Evolutionary conservation across 257 asterid genomes (phyloP).

Genomic region (Penstemon newberryi): DNA sequence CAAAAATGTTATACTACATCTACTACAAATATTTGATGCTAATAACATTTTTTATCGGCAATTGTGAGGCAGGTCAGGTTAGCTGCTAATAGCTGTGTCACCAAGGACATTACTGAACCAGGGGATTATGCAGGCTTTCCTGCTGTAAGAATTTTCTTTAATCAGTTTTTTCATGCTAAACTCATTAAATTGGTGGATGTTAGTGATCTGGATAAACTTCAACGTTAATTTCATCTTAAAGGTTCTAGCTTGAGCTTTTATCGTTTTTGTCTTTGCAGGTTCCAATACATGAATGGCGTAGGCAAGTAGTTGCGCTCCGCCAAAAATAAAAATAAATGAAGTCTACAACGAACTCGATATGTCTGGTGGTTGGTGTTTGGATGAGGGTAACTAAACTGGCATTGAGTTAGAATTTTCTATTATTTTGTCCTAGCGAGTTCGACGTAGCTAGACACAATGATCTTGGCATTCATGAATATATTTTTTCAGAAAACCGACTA

Average conservation of each 20-base stretch:
- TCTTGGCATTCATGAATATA: not conserved
- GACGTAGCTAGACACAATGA: not conserved
- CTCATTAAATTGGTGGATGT: not conserved
- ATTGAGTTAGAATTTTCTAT: too few relatives aligned
- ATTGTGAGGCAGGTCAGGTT: slow-evolving; percentile 64
- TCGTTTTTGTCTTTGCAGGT: slow-evolving; percentile 42
- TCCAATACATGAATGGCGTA: slow-evolving; percentile 78
- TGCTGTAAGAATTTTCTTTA: slow-evolving; percentile 64
- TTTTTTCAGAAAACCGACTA: too few relatives aligned
- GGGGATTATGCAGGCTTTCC: slow-evolving; percentile 99
- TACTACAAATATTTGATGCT: slow-evolving; percentile 3
- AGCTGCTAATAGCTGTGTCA: slow-evolving; percentile 84
- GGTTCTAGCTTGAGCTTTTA: not conserved
- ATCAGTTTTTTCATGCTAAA: not conserved
- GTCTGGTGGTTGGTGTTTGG: too few relatives aligned
- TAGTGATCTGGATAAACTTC: not conserved
- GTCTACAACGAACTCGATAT: not conserved
- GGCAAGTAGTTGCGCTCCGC: slow-evolving; percentile 58
- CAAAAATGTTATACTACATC: too few relatives aligned
- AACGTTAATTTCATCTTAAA: not conserved
- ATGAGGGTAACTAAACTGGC: too few relatives aligned
- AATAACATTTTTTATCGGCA: slow-evolving; percentile 13
- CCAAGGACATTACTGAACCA: slow-evolving; percentile 72
- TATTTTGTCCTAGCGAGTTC: too few relatives aligned
- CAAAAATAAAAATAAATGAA: slow-evolving; percentile 29